These are phyloP conservation scores for Sugiyamaella smithiae DNA, from an alignment of 805 yeast species.

Conservation along the genomic window DNA sequence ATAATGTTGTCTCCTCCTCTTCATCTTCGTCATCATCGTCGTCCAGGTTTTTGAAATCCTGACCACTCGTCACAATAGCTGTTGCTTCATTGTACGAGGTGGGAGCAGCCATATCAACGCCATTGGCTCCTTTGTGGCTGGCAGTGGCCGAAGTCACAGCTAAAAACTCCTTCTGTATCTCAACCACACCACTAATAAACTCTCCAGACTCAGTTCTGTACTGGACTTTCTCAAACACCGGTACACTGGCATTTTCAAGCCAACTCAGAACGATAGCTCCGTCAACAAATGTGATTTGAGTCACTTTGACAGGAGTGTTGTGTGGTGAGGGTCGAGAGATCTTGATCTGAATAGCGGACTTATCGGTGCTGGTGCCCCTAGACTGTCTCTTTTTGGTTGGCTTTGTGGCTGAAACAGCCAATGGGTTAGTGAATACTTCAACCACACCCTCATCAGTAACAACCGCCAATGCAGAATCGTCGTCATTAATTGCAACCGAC, in stretches of 20 bases:
- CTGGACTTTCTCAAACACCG: conserved; percentile 33
- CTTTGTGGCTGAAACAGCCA: conserved; percentile 8
- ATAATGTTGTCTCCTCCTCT: conserved; percentile 44
- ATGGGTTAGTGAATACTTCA: conserved; percentile 67
- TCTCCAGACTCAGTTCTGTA: conserved; percentile 25
- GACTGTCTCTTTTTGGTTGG: conserved; percentile 18
- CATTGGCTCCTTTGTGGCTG: conserved; percentile 25
- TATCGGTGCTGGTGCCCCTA: conserved; percentile 8
- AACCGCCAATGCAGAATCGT: conserved; percentile 41
- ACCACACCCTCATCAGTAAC: conserved; percentile 72
- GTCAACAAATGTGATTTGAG: conserved; percentile 14
- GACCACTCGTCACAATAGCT: conserved; percentile 37
- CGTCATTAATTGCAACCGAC: conserved; percentile 34
- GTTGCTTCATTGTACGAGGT: conserved; percentile 33
- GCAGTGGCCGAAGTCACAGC: conserved; percentile 17
- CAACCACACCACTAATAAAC: conserved; percentile 8
- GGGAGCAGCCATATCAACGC: conserved; percentile 44
- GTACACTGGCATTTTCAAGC: conserved; percentile 35
- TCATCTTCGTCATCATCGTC: conserved; percentile 37
- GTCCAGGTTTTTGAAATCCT: conserved; percentile 32
- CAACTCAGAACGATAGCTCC: conserved; percentile 23
- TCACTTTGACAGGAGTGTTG: conserved; percentile 15
- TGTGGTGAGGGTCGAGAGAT: conserved; percentile 12
- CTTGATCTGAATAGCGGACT: conserved; percentile 17
- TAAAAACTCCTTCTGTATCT: conserved; percentile 8